phyloP scores from a whole-genome alignment of 2,329 filamentous ascomycete species.

The Penicillium sp. region DNA sequence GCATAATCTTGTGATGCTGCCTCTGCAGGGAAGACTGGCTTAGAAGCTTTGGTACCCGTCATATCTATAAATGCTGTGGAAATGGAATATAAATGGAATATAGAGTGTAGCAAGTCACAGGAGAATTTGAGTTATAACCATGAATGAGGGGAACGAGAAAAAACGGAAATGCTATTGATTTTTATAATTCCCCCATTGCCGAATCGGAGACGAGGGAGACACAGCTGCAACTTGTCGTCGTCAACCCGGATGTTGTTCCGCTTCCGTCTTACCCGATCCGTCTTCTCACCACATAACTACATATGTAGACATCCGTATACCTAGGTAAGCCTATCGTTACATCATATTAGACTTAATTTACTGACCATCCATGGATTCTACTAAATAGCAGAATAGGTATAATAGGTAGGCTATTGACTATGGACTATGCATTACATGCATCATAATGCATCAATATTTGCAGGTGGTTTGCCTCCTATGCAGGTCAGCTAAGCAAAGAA shows the following conservation, averaged over 20 bases:
- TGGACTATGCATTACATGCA: neutral
- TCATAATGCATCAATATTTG: neutral
- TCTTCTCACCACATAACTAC: neutral
- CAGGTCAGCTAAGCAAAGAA: neutral
- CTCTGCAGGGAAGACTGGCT: constrained; percentile 26
- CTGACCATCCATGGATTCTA: too few species aligned
- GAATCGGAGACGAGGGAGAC: constrained; percentile 1
- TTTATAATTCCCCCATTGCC: constrained; percentile 11
- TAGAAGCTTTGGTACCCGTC: constrained; percentile 12
- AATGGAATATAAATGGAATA: neutral
- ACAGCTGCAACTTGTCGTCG: constrained; percentile 6
- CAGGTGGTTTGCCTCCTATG: neutral
- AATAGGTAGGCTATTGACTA: neutral
- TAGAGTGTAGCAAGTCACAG: neutral
- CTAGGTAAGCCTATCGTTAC: neutral
- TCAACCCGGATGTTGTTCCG: constrained; percentile 12
- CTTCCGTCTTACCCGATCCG: constrained; percentile 21
- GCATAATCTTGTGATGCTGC: constrained; percentile 33
- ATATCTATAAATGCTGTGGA: neutral
- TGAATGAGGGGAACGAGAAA: neutral
- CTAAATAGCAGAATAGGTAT: neutral
- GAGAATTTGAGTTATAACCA: neutral
- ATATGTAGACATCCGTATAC: too few species aligned
- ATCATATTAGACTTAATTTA: neutral
- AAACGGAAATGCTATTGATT: neutral